A percentile compares a stretch with the other conserved stretches of the same genome.
These are phyloP conservation scores for Myxozyma mucilagina DNA, from an alignment of 805 yeast species.

Conservation along the genomic window DNA sequence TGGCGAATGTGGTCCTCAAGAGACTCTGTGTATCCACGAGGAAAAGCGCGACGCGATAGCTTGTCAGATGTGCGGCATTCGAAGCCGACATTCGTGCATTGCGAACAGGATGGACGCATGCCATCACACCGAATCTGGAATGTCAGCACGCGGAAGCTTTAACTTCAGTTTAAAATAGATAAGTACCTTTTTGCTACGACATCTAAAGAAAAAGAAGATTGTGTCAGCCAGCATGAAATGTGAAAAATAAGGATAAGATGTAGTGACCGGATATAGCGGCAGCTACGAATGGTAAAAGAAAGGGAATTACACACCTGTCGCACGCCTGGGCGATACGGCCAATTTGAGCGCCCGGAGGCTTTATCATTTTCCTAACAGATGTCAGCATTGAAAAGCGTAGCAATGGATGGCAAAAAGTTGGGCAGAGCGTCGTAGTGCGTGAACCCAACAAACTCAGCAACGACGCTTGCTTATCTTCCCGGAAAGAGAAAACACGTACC, in stretches of 20 bases:
- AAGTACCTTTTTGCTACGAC: constrained; percentile 29
- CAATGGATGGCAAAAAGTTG: neutral
- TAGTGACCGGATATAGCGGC: neutral
- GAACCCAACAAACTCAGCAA: too few relatives aligned
- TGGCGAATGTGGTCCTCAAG: constrained; percentile 86
- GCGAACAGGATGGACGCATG: constrained; percentile 61
- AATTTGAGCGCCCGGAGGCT: constrained; percentile 64
- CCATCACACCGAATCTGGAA: constrained; percentile 64
- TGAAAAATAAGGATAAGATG: neutral
- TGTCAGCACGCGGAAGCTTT: neutral
- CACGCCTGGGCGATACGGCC: constrained; percentile 88
- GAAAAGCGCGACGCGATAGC: constrained; percentile 81
- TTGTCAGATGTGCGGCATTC: constrained; percentile 88
- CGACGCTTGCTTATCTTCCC: too few relatives aligned
- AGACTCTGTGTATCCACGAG: constrained; percentile 89
- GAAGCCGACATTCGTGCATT: constrained; percentile 80
- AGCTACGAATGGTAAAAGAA: neutral
- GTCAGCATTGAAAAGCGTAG: neutral
- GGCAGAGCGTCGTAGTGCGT: neutral
- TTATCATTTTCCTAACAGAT: constrained; percentile 52
- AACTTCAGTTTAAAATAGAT: neutral
- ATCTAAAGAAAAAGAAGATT: constrained; percentile 7
- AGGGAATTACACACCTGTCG: constrained; percentile 59
- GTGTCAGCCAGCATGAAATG: neutral
- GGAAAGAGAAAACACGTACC: constrained; percentile 31